Conservation (phyloP, 495 filamentous ascomycete species). For the Aspergillus cristatus region DNA sequence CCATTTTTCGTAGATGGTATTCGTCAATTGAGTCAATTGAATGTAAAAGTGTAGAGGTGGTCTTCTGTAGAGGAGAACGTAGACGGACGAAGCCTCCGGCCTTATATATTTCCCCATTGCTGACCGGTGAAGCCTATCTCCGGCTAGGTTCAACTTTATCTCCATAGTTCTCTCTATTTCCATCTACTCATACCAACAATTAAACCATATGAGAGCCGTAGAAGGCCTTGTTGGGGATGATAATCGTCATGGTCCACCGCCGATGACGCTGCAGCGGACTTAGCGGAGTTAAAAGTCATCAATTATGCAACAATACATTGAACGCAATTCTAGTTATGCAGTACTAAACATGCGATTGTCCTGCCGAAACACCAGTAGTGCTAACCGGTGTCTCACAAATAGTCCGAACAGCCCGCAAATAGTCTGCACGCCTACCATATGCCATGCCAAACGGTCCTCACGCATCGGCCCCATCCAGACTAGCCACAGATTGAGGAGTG, state of each 20-base stretch:
- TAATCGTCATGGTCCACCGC: no score
- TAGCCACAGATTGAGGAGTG: constrained; percentile 89
- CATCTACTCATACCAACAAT: no score
- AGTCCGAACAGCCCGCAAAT: constrained; percentile 69
- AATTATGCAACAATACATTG: constrained; percentile 12
- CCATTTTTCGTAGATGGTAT: constrained; percentile 11
- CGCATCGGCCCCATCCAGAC: constrained; percentile 90
- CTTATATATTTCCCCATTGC: no score
- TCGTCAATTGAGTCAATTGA: neutral
- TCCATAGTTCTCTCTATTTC: no score
- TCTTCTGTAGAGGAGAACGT: constrained; percentile 13
- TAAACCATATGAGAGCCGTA: no score
- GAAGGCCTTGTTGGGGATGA: no score
- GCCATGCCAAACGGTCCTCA: constrained; percentile 72
- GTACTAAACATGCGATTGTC: constrained; percentile 56
- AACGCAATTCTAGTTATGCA: constrained; percentile 10
- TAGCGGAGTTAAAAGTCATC: constrained; percentile 7
- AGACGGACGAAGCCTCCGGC: no score
- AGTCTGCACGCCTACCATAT: constrained; percentile 65
- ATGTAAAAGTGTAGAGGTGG: no score
- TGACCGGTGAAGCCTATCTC: no score
- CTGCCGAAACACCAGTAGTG: constrained; percentile 71
- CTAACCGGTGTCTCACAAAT: constrained; percentile 75
- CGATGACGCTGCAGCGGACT: no score
- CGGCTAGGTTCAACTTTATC: no score